Base-by-base conservation (phyloP, 192 early-diverging fungal genomes). In the Coemansia sp. region DNA sequence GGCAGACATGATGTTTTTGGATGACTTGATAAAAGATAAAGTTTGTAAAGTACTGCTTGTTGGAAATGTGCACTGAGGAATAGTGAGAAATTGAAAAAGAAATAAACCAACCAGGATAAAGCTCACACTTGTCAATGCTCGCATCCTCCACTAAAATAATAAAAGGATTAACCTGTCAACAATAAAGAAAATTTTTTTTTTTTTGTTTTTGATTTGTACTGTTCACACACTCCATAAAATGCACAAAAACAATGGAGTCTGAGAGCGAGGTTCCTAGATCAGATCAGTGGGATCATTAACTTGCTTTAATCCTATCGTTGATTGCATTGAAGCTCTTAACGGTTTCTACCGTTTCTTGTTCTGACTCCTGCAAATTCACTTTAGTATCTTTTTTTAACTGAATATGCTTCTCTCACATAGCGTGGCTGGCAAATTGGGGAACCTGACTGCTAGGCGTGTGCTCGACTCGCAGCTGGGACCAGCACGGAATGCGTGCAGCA, bases 1-100 rank as follows among this genome's bases (percentile, higher is more conserved):
- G 68, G 78, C 69, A 23, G 78, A 75, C 78, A 80, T 80, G 60
- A 46, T 14, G 39, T 46, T 46, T 46, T 14, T 14, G 39, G 39
- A 17, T 46, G 39, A 17, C 46, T 70, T 63, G 42, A 10, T 58
- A 66, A 55, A 29, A 17, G 39, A 17, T 17, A 55, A 29, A 17
- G 39, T 6, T 14, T 46, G 0, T 46, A 17, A 46, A 46, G 39
- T 46, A 46, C 11, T 46, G 39, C 2, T 10, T 46, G 39, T 3
- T 46, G 39, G 39, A 4, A 17, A 65, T 39, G 39, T 57, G 63
- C 32, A 54, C 17, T 6, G 23, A 53, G 39, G 29, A 54, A 39
- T 22, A 27, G 25, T 4, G 23, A 61, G 17, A 57, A 20, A 51
- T 31, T 53, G 27, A 60, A 70, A 30, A 57, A 76, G 54, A 76